Percentiles rank a stretch among this genome's conserved stretches.
These are phyloP conservation scores for Ceratocystis eucalypticola DNA, from an alignment of 2,329 filamentous ascomycete species.

Conservation along the genomic window DNA sequence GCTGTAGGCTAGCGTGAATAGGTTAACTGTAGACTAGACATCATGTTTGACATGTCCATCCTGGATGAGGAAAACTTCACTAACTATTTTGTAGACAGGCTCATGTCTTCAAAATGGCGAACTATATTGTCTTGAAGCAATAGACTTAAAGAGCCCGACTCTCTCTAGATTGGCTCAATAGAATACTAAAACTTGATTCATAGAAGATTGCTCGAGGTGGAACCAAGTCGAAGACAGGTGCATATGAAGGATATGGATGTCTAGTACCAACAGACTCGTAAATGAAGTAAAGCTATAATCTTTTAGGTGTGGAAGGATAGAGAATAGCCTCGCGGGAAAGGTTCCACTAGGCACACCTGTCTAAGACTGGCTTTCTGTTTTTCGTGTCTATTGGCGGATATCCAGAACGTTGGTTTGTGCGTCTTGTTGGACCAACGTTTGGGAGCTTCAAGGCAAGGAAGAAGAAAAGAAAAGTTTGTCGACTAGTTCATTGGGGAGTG, in stretches of 20 bases:
- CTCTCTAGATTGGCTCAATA: not conserved
- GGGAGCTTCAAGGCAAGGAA: not conserved
- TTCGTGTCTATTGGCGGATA: not conserved
- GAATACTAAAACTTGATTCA: not conserved
- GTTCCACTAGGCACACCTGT: not conserved
- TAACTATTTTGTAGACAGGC: not conserved
- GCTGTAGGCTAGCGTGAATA: too few relatives aligned
- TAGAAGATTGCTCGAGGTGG: not conserved
- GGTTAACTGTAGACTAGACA: too few relatives aligned
- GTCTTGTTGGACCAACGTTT: not conserved
- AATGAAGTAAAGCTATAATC: not conserved
- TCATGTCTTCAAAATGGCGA: not conserved
- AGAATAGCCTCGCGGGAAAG: not conserved
- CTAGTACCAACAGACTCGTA: not conserved
- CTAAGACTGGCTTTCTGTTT: not conserved
- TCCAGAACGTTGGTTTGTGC: not conserved
- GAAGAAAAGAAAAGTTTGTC: not conserved
- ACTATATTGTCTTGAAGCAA: not conserved
- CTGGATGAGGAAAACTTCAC: too few relatives aligned
- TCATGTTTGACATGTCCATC: too few relatives aligned
- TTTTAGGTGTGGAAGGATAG: not conserved
- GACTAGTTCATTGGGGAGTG: not conserved
- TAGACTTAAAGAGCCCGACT: not conserved
- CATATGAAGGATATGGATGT: not conserved
- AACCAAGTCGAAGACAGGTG: not conserved